These are phyloP conservation scores for Picochlorum sp. DNA, from an alignment of 139 green algal species.

Conservation along the genomic window DNA sequence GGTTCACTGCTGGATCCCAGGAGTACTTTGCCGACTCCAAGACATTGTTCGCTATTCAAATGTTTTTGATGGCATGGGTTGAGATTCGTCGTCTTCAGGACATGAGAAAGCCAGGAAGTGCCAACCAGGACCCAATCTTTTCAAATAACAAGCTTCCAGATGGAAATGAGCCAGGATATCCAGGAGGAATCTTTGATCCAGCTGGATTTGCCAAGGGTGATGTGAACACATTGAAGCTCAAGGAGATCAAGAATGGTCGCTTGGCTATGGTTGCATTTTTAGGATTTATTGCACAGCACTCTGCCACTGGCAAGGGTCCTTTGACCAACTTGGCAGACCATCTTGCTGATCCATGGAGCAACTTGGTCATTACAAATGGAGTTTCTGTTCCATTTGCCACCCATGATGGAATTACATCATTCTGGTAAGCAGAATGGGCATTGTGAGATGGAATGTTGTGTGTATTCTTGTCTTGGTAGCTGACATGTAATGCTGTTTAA, in stretches of 20 bases:
- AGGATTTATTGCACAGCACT: conserved; percentile 67
- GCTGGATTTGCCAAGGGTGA: conserved; percentile 26
- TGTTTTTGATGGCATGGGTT: conserved; percentile 64
- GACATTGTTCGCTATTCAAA: conserved; percentile 52
- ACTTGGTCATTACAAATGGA: conserved; percentile 55
- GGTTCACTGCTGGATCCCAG: conserved; percentile 29
- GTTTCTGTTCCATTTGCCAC: conserved; percentile 25
- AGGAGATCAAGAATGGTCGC: conserved; percentile 83
- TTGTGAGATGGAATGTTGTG: too few species aligned
- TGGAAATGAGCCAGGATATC: conserved; percentile 33
- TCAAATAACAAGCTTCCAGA: conserved; percentile 33
- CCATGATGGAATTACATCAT: too few species aligned
- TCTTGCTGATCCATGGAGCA: conserved; percentile 45
- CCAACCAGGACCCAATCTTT: conserved; percentile 55
- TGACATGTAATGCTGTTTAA: too few species aligned
- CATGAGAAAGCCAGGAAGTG: conserved; percentile 22
- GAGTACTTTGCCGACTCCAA: conserved; percentile 30
- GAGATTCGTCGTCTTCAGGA: conserved; percentile 52
- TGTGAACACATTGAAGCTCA: conserved; percentile 63
- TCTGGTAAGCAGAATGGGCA: too few species aligned
- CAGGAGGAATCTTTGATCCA: conserved; percentile 56
- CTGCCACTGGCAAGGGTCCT: conserved; percentile 62
- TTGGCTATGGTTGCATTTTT: conserved; percentile 83
- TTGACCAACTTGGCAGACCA: conserved; percentile 61
- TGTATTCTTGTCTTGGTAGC: too few species aligned